phyloP scores from a whole-genome alignment of 164 flowering plant species.

The Magnolia changhungtana region DNA sequence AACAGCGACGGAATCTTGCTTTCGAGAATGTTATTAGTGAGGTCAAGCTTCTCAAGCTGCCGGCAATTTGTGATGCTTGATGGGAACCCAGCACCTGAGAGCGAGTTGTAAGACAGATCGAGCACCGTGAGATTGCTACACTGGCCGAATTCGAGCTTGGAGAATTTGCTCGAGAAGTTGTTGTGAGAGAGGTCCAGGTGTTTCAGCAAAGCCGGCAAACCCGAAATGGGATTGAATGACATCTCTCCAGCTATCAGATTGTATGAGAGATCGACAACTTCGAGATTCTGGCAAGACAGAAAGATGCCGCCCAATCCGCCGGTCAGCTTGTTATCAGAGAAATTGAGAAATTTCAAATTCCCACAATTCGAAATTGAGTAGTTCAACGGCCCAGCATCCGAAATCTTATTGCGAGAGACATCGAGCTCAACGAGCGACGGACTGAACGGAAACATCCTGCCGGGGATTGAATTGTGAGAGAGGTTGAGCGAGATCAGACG shows the following conservation, averaged over 20 bases:
- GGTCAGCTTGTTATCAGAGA: constrained; percentile 53
- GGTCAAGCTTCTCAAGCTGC: constrained; percentile 44
- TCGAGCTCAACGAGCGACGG: constrained; percentile 55
- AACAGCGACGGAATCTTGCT: constrained; percentile 42
- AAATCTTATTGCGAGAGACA: constrained; percentile 52
- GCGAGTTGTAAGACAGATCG: constrained; percentile 45
- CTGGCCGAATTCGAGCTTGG: constrained; percentile 36
- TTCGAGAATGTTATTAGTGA: constrained; percentile 42
- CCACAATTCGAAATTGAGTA: constrained; percentile 35
- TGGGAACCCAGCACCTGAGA: constrained; percentile 44
- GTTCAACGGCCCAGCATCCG: constrained; percentile 33
- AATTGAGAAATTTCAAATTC: constrained; percentile 46
- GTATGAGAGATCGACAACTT: constrained; percentile 49
- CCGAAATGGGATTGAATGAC: constrained; percentile 7
- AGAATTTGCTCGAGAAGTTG: constrained; percentile 56
- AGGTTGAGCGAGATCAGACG: constrained; percentile 44
- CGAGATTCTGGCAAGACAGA: constrained; percentile 40
- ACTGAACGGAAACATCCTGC: constrained; percentile 31
- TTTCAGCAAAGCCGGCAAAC: constrained; percentile 17
- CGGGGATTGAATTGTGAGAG: constrained; percentile 46
- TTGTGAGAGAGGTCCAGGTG: constrained; percentile 58
- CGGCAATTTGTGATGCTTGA: constrained; percentile 38
- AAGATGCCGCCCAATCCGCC: constrained; percentile 29
- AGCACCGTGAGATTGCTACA: constrained; percentile 55
- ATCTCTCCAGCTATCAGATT: constrained; percentile 36